Evolutionary conservation across 495 filamentous ascomycete species (phyloP).

Genomic region (Entonaema liquescens): DNA sequence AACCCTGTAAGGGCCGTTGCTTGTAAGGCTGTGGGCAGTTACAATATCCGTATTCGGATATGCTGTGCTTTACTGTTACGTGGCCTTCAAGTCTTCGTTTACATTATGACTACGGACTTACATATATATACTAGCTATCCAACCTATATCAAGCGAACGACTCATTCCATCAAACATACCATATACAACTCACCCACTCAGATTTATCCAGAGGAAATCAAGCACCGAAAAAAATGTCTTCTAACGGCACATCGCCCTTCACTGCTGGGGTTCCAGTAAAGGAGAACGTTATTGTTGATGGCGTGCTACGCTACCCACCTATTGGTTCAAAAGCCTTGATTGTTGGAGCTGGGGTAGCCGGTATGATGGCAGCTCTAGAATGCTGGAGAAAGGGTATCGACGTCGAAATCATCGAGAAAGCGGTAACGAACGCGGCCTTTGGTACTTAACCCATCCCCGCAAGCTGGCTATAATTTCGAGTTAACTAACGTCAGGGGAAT

Average conservation of each 20-base stretch:
- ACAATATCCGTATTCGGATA: not conserved
- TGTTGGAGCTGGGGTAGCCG: slow-evolving; percentile 67
- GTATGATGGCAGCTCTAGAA: slow-evolving; percentile 66
- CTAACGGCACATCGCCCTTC: too few species aligned
- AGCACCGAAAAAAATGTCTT: too few species aligned
- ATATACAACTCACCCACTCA: too few species aligned
- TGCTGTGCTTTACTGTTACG: not conserved
- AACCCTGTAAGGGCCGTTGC: not conserved
- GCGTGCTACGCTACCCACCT: not conserved
- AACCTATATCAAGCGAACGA: too few species aligned
- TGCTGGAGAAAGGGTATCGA: slow-evolving; percentile 67
- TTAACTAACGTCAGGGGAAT: not conserved
- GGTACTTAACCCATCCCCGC: not conserved
- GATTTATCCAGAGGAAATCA: too few species aligned
- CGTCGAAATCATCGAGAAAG: slow-evolving; percentile 61
- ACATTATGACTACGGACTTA: too few species aligned
- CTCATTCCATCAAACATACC: too few species aligned
- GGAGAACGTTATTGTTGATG: too few species aligned
- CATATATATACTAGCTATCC: too few species aligned
- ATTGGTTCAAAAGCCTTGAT: slow-evolving; percentile 64
- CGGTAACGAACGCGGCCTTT: slow-evolving; percentile 39
- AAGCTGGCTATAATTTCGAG: not conserved
- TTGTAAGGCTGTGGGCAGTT: not conserved
- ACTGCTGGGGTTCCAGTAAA: too few species aligned
- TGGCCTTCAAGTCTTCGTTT: not conserved